Base-by-base conservation (phyloP, 73 alveolate genomes). In the Urostyla sp. region DNA sequence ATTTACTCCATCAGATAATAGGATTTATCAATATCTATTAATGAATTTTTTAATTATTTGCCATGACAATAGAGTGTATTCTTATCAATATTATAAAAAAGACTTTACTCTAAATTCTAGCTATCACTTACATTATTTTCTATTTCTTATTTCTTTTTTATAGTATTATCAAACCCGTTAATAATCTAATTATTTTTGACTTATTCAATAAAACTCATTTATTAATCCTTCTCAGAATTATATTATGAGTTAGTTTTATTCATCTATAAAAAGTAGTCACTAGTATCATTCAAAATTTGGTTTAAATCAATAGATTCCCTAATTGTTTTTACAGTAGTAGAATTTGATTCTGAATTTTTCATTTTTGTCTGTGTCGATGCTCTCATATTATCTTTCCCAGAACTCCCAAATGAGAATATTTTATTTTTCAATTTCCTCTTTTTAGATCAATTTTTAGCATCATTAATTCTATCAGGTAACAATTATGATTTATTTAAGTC, bases 291-390 rank as follows among this genome's bases (percentile, higher is more conserved):
- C 18, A 63, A 21, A 5, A 63, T 23, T 63, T 18, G 26, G 8
- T 63, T 45, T 5, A 63, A 20, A 43, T 63, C 79, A 4, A 63
- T 43, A 43, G 79, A 63, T 18, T 63, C 79, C 27, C 79, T 63
- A 1, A 63, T 34, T 27, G 58, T 38, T 37, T 18, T 31, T 1
- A 58, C n/a, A 8, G 75, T 35, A 38, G 31, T 32, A 8, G 4
- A 35, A 20, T 63, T 38, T 3, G 8, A 21, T 36, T 63, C 13
- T 20, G n/a, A 26, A 37, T 40, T 6, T 3, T 20, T 63, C 57
- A 43, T 30, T 8, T 31, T 58, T 58, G 51, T 18, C 4, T 6
- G n/a, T n/a, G n/a, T n/a, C n/a, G n/a, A n/a, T n/a, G n/a, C n/a
- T n/a, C n/a, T n/a, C n/a, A n/a, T n/a, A n/a, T n/a, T n/a, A n/a